phyloP scores from a whole-genome alignment of 495 filamentous ascomycete species.

The Lindgomyces ingoldianus region DNA sequence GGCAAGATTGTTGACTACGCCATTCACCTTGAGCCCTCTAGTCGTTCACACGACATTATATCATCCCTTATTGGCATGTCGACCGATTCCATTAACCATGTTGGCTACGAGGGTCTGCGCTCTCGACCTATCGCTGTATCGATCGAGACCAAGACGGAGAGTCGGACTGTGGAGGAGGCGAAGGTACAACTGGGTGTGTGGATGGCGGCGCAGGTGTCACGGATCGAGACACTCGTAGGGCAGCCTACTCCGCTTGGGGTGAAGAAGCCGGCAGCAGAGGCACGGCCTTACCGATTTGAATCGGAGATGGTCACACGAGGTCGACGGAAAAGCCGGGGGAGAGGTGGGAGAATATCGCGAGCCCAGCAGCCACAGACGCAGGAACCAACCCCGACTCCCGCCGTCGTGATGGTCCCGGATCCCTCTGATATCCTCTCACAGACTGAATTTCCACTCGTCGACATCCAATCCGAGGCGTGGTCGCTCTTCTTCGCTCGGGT shows the following conservation, averaged over 20 bases:
- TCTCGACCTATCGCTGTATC: conserved; percentile 26
- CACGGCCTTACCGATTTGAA: too few relatives aligned
- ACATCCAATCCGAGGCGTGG: conserved; percentile 24
- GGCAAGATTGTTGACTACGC: conserved; percentile 7
- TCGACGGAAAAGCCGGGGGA: too few relatives aligned
- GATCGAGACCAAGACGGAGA: conserved; percentile 32
- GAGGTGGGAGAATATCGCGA: conserved; percentile 6
- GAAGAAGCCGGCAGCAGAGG: too few relatives aligned
- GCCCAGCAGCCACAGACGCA: conserved; percentile 18
- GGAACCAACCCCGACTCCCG: conserved; percentile 21
- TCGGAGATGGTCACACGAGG: too few relatives aligned
- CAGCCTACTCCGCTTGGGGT: conserved; percentile 16
- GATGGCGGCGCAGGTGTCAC: conserved; percentile 23
- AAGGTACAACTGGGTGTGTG: conserved; percentile 26
- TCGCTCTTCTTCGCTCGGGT: conserved; percentile 21
- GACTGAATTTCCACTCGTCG: conserved; percentile 20
- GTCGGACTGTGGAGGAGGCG: conserved; percentile 27
- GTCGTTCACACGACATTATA: background rate
- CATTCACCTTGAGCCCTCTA: background rate
- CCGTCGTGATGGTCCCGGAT: conserved; percentile 8
- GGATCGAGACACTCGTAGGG: conserved; percentile 15
- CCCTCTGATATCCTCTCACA: conserved; percentile 16
- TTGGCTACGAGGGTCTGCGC: conserved; percentile 21
- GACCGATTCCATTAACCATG: conserved; percentile 25
- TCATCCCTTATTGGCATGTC: conserved; percentile 17